Evolutionary conservation across 176 grass and related monocot species (phyloP), one percentile per base, ranked within the genome.

Genomic region (Carex littledalei): DNA sequence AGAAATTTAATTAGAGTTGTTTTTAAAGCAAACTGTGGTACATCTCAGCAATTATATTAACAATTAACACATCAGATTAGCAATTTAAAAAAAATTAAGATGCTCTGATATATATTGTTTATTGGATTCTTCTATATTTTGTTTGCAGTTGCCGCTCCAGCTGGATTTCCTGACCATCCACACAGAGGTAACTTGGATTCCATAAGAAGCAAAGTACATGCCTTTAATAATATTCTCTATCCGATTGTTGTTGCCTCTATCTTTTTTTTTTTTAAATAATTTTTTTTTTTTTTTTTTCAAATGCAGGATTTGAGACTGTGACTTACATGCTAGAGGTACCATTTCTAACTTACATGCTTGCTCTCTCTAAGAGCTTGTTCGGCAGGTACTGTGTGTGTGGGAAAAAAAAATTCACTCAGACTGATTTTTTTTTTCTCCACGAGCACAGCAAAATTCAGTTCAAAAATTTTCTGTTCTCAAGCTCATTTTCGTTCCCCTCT

Each of bases 241-340:
- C 22, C 6, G 3, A 39, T 26, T 64, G 63, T 64, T 67, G n/a
- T 22, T 54, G 18, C n/a, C 39, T 52, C 5, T 63, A 37, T 67
- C 16, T 56, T 66, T 50, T 50, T 8, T 5, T 43, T 63, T 32
- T 24, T 39, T 39, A 39, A 5, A 3, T 58, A 50, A 10, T 1
- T 57, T 81, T 24, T 3, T 50, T 82, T 82, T 21, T 2, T 50
- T 82, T 83, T 34, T 73, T 16, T 31, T 35, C 16, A 37, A 85
- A 81, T 87, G 43, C 85, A 90, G 89, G 95, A 9, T 98, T 98
- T 92, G 95, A 98, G 87, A 98, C 95, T 55, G 95, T 97, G 78
- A 97, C 95, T 35, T 97, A 97, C 91, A 97, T 97, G 95, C 89
- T 97, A 18, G 95, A 97, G 92, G 95, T 97, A 80, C 0, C 50